Percentiles rank a stretch among this genome's conserved stretches.
Evolutionary conservation across 768 basidiomycete genomes (phyloP).

Genomic region (Suillus cothurnatus): DNA sequence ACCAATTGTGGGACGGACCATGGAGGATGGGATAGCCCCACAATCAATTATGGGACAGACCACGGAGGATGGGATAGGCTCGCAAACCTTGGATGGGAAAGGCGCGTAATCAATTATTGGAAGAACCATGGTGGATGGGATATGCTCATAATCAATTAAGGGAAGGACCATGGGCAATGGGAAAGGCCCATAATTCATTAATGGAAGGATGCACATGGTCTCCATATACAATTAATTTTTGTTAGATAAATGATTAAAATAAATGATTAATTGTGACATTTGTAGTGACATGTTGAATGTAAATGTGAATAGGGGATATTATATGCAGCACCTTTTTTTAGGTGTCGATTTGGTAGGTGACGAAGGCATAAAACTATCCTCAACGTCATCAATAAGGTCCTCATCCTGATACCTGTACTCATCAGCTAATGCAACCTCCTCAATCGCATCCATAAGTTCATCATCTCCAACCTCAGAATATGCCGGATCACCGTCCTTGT

Average conservation of each 20-base stretch:
- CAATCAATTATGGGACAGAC: too few species aligned
- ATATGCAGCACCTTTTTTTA: neutral
- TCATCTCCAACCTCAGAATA: conserved; percentile 3
- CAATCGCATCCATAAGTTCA: conserved; percentile 6
- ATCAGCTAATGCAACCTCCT: conserved; percentile 11
- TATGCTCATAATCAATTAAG: too few species aligned
- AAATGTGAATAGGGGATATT: conserved; percentile 1
- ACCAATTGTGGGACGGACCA: too few species aligned
- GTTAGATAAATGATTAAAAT: neutral
- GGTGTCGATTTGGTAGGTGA: neutral
- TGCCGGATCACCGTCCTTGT: neutral
- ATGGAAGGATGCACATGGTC: too few species aligned
- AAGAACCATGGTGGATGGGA: too few species aligned
- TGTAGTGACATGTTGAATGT: neutral
- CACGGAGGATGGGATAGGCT: too few species aligned
- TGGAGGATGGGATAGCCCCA: too few species aligned
- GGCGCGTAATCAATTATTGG: too few species aligned
- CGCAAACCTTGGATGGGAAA: too few species aligned
- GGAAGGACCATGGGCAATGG: too few species aligned
- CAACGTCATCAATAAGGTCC: neutral
- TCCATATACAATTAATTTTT: neutral
- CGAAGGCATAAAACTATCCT: conserved; percentile 1
- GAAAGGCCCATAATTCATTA: too few species aligned
- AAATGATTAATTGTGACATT: neutral
- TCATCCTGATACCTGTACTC: conserved; percentile 3